Percentiles rank a stretch among this genome's conserved stretches.
Evolutionary conservation across 805 yeast genomes (phyloP).

Genomic region (Metschnikowia dekortorum): DNA sequence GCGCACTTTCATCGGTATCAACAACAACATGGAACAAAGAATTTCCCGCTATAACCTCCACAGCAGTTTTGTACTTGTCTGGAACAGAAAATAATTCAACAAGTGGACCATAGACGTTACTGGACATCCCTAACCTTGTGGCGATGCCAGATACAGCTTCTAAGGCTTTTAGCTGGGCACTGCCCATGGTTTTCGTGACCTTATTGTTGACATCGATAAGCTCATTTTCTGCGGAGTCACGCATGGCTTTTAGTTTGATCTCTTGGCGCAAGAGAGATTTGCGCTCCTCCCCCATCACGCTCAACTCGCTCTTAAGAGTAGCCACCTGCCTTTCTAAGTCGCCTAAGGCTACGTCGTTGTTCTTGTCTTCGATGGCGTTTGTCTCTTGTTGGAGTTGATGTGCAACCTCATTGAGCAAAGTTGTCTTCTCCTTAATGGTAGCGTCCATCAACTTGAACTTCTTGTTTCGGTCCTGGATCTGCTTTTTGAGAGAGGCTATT

Average conservation of each 20-base stretch:
- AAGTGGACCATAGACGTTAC: slow-evolving; percentile 71
- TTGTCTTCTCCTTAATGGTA: slow-evolving; percentile 12
- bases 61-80: slow-evolving; percentile 79
- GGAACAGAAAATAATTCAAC: slow-evolving; percentile 80
- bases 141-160: slow-evolving; percentile 64
- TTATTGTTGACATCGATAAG: slow-evolving; percentile 53
- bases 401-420: slow-evolving; percentile 17
- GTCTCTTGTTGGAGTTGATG: slow-evolving; percentile 4
- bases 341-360: background rate
- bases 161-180: slow-evolving; percentile 65
- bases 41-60: slow-evolving; percentile 85
- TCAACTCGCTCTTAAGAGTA: slow-evolving; percentile 40
- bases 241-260: slow-evolving; percentile 53
- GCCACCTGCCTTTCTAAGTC: slow-evolving; percentile 29
- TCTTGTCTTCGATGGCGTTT: background rate
- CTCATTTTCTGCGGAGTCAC: slow-evolving; percentile 53
- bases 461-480: slow-evolving; percentile 7
- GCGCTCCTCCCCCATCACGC: slow-evolving; percentile 56
- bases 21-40: slow-evolving; percentile 86
- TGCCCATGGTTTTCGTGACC: slow-evolving; percentile 71
- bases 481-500: slow-evolving; percentile 33
- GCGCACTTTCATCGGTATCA: slow-evolving; percentile 80
- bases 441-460: slow-evolving; percentile 1
- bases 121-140: slow-evolving; percentile 49
- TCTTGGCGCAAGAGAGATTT: slow-evolving; percentile 78